Evolutionary conservation across 176 grass and related monocot genomes (phyloP), one percentile per base, ranked within the genome.

Genomic region (Carex scoparia): DNA sequence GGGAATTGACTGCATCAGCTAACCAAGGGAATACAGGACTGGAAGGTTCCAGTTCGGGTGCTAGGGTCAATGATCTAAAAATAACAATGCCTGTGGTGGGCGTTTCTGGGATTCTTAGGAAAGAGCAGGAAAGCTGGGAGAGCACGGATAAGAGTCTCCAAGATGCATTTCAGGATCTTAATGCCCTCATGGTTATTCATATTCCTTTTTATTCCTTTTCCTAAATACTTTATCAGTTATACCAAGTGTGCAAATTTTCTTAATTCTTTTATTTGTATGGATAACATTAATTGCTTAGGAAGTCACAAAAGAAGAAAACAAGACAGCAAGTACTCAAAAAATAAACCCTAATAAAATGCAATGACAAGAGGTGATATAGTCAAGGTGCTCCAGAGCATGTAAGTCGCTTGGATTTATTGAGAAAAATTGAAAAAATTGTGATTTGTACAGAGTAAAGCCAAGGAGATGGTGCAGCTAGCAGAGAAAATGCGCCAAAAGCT

Each of bases 81-180:
- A 89, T 91, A 84, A 86, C 59, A 82, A 96, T 90, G 87, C 93
- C 91, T 15, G 97, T 99, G 72, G 93, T 96, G 11, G 97, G 97
- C 16, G 88, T 99, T 10, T 92, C 93, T 0, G 97, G 93, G 38
- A 99, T 99, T 84, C 84, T 99, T 75, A 92, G 93, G 85, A 99
- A 92, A 85, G 97, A 99, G 84, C 97, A 99, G 79, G 93, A 99
- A 65, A 67, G 88, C 30, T 99, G 97, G 93, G 97, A 99, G 87
- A 99, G 81, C 64, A 92, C 93, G n/a, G 97, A 92, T 67, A 94
- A 92, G 86, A 99, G 92, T 81, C 86, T 99, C 60, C 91, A 99
- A 88, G 97, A 99, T 64, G 97, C 97, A 11, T 99, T 99, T 92
- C 93, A 94, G 85, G 97, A 99, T 85, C 92, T 99, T 56, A 99